phyloP scores from a whole-genome alignment of 129 eudicot genomes.

The Lactuca sativa region DNA sequence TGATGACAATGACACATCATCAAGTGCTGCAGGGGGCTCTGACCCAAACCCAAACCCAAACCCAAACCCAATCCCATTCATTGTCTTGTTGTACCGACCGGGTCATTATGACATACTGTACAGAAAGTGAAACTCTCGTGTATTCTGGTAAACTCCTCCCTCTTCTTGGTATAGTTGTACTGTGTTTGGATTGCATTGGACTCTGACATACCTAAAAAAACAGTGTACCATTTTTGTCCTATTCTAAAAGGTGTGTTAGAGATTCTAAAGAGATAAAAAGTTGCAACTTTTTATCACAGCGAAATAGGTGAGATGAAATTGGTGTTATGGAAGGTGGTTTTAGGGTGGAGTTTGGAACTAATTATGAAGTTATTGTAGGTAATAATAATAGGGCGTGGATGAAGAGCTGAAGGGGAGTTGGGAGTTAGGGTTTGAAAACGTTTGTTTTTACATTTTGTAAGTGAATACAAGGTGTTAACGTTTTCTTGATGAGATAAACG shows the following conservation, averaged over 20 bases:
- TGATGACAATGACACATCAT: slow-evolving; percentile 6
- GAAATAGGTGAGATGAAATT: not conserved
- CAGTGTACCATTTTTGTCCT: too few species aligned
- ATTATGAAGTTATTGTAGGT: slow-evolving; percentile 20
- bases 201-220: too few species aligned
- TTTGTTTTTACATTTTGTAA: slow-evolving; percentile 20
- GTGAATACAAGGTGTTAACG: slow-evolving; percentile 18
- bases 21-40: slow-evolving; percentile 22
- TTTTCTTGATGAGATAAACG: not conserved
- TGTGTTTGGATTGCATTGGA: too few species aligned
- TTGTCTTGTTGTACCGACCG: slow-evolving; percentile 83
- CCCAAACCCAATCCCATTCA: slow-evolving; percentile 38
- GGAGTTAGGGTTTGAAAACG: slow-evolving; percentile 6
- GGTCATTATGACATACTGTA: slow-evolving; percentile 96
- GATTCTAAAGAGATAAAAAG: too few species aligned
- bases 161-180: not conserved
- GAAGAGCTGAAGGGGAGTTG: slow-evolving; percentile 4
- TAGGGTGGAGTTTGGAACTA: not conserved
- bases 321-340: not conserved
- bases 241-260: too few species aligned
- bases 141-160: slow-evolving; percentile 23
- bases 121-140: slow-evolving; percentile 45
- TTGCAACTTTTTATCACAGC: too few species aligned
- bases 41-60: slow-evolving; percentile 13
- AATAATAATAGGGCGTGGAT: not conserved